phyloP scores from a whole-genome alignment of 1,284 basidiomycete genomes.

The Apiotrichum domesticum region DNA sequence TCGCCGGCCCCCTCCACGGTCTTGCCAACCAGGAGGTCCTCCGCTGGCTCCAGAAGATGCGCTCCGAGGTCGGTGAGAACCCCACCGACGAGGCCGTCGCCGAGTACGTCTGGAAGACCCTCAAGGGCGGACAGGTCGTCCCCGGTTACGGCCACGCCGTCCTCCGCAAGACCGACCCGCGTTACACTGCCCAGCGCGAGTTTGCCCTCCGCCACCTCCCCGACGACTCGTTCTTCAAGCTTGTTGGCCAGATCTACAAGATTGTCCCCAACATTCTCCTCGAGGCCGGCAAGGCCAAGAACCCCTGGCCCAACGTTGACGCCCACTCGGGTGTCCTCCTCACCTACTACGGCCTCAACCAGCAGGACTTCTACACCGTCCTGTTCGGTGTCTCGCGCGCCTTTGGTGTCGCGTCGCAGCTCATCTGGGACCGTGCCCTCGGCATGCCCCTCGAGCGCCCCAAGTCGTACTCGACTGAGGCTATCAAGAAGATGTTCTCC shows the following conservation, averaged over 20 bases:
- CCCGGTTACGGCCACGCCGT: constrained; percentile 97
- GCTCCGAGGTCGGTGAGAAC: constrained; percentile 70
- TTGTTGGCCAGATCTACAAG: constrained; percentile 87
- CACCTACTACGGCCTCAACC: constrained; percentile 66
- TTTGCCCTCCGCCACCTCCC: constrained; percentile 87
- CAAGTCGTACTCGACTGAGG: constrained; percentile 50
- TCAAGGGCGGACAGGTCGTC: constrained; percentile 85
- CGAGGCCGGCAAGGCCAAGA: constrained; percentile 91
- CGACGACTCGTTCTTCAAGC: constrained; percentile 81
- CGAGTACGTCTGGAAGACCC: constrained; percentile 87
- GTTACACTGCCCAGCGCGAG: constrained; percentile 91
- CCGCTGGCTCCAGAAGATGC: constrained; percentile 81
- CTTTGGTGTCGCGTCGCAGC: constrained; percentile 80
- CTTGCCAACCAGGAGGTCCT: constrained; percentile 96
- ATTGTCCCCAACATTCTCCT: constrained; percentile 88
- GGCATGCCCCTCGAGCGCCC: constrained; percentile 54
- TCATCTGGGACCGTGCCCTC: constrained; percentile 93
- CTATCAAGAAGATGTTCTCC: constrained; percentile 47
- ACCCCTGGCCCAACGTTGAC: constrained; percentile 74
- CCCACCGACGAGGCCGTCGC: constrained; percentile 78
- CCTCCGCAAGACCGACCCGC: constrained; percentile 93
- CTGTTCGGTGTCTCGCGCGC: constrained; percentile 94
- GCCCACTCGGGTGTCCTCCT: constrained; percentile 93
- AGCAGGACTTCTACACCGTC: constrained; percentile 94
- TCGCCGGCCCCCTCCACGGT: constrained; percentile 90